Evolutionary conservation across 495 filamentous ascomycete species (phyloP), one percentile per base, ranked within the genome.

Genomic region (Penicillium arizonense): DNA sequence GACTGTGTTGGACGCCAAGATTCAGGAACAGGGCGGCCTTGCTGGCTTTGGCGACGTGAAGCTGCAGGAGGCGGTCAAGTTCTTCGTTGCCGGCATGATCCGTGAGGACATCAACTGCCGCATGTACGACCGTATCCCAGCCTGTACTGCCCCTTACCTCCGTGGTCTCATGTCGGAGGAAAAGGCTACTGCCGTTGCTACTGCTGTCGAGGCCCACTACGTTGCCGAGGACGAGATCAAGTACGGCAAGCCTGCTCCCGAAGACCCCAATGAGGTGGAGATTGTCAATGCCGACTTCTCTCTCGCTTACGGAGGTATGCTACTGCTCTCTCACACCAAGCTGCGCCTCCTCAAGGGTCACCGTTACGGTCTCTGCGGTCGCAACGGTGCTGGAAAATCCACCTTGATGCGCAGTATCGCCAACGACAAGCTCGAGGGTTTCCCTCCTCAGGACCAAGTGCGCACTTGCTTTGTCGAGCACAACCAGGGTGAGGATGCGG

Each of bases 241-340:
- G 69, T 96, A 80, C 62, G 92, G 92, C 54, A 83, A 87, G 46
- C 90, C 91, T 3, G 77, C 88, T 55, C 90, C 89, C 68, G 88
- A 88, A 50, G 88, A 96, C 58, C 87, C 94, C 58, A 91, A 84
- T 49, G 87, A 90, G 74, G 78, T 88, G 30, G 94, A 97, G 67
- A 96, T 99, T 61, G 94, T 99, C 63, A 97, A 99, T 63, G 90
- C 95, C 36, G 87, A 96, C 66, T 99, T 99, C 77, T 99, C 94
- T 14, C 81, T 99, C 12, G 94, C 90, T 13, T 99, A 99, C 62
- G 94, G 94, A 66, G 94, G 95, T 66, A 97, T 97, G 93, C 87
- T 99, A 56, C 78, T 99, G 58, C 83, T 99, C 16, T 96, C 88
- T 12, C 94, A 97, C 75, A 97, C 94, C 47, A 97, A 97, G 63